Base-by-base conservation (phyloP, 2,329 filamentous ascomycete genomes). In the Cryphonectria carpinicola region DNA sequence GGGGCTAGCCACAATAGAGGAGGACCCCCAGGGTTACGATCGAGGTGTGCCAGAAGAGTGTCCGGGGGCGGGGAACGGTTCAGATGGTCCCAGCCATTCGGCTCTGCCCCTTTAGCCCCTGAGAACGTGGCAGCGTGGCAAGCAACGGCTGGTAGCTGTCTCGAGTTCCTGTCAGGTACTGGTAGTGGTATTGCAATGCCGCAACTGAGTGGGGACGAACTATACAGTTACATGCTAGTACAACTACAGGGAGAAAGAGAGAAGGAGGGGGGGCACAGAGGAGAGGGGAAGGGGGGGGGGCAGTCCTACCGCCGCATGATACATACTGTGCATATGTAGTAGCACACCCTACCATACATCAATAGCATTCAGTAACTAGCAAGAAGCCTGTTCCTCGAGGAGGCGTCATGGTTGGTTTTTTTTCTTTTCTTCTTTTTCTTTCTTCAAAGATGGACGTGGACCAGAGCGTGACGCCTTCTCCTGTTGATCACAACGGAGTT, bases 41-140 rank as follows among this genome's bases (percentile, higher is more conserved):
- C 37, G 35, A 52, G 35, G 22, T 54, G 65, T 66, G 65, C 65
- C 37, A 56, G 25, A 58, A 37, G 64, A 49, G 60, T 25, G 60
- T 62, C 68, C 41, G 71, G 69, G 66, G 71, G 71, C 71, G 71
- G 71, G 71, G 71, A 72, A 61, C 61, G 22, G 61, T 63, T 63
- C 64, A 69, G 65, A 54, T 62, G 66, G 32, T 71, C 71, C 71
- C 71, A 69, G 62, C 69, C 69, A 72, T 68, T 71, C 71, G 69
- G 69, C 71, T 72, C 70, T 70, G 70, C 66, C 68, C 70, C 70
- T 68, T 32, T 14, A 46, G 54, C 54, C 49, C 52, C 52, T 66
- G 58, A 65, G 69, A 71, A 71, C 70, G 70, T 71, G 70, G 70
- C 67, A 58, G 65, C 65, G 65, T 43, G 52, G 49, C 37, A 32